Base-by-base conservation (phyloP, 108 stramenopile genomes). In the Nannochloropsis salina region DNA sequence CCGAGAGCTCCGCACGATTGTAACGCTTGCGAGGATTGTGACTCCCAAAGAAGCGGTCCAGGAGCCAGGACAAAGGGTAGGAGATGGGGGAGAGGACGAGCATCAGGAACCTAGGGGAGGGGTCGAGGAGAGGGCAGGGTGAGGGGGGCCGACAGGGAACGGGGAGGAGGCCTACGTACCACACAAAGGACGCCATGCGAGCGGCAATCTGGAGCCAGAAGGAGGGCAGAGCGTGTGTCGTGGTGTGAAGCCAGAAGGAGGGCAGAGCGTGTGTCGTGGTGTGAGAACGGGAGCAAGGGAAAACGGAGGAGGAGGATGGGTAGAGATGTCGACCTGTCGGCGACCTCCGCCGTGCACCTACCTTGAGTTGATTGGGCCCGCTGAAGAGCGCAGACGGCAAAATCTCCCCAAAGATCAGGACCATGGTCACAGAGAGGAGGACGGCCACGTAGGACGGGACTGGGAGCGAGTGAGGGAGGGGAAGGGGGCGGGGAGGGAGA, bases 341-440 rank as follows among this genome's bases (percentile, higher is more conserved):
- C 31, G 31, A 31, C 31, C 31, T 31, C 31, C 31, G 31, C 31
- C 31, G 31, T 10, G 92, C 83, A 6, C 95, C 96, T 21, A 96
- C 90, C 43, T 88, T 84, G 21, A 98, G 86, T 90, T 97, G 95
- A 87, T 95, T 91, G 8, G 95, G 95, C 1, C 97, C 96, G 1
- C 95, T 98, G 87, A 82, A 82, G 82, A 43, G 42, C 43, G 82
- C 43, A 15, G 43, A 82, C 6, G 42, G 82, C 43, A 82, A 9
- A 9, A 83, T 43, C 10, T 41, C 41, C 83, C 95, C 95, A 90
- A 95, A 95, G 82, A 97, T 92, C 12, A 98, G 86, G 0, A 99
- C 96, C 4, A 97, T 84, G 9, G 96, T 95, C 12, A 99, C 97
- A 41, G 94, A 94, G 11, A 97, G 83, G 80, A 98, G 86, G 45